These are phyloP conservation scores for Aspergillus cejpii DNA, from an alignment of 2,329 filamentous ascomycete species.

Conservation along the genomic window DNA sequence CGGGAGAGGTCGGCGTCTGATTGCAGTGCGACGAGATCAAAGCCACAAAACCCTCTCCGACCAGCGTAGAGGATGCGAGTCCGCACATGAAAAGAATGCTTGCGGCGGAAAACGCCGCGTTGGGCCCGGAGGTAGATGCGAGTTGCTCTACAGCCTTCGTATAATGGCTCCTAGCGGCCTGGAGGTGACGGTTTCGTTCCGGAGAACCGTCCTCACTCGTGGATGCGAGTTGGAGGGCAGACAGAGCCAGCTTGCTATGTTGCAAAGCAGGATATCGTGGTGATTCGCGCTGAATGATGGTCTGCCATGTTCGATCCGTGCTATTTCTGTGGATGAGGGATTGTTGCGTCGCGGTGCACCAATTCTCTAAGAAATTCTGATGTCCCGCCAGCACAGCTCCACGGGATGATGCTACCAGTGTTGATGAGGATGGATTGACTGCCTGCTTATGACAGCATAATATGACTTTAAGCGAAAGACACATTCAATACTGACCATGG, in stretches of 20 bases:
- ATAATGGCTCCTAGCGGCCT: slow-evolving; percentile 1
- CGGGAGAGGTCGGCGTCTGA: neutral
- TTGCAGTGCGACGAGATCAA: neutral
- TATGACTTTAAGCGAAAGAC: too few relatives aligned
- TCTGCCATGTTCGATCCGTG: slow-evolving; percentile 7
- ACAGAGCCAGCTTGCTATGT: slow-evolving; percentile 6
- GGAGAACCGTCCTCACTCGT: neutral
- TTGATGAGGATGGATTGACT: too few relatives aligned
- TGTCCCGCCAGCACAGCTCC: too few relatives aligned
- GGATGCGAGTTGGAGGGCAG: slow-evolving; percentile 1
- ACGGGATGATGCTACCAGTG: too few relatives aligned
- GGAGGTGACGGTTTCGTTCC: neutral
- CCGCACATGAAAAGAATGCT: neutral
- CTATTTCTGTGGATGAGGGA: slow-evolving; percentile 2
- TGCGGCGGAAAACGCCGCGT: neutral
- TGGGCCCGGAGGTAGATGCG: neutral
- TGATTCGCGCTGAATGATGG: slow-evolving; percentile 4
- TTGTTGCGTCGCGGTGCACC: neutral
- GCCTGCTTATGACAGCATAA: too few relatives aligned
- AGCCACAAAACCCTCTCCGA: neutral
- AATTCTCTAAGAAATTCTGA: neutral
- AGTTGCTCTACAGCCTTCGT: neutral
- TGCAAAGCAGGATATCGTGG: neutral
- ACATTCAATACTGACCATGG: too few relatives aligned
- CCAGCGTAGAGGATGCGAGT: neutral